Evolutionary conservation across 176 grass and related monocot species (phyloP), one percentile per base, ranked within the genome.

Genomic region (Otatea glauca): DNA sequence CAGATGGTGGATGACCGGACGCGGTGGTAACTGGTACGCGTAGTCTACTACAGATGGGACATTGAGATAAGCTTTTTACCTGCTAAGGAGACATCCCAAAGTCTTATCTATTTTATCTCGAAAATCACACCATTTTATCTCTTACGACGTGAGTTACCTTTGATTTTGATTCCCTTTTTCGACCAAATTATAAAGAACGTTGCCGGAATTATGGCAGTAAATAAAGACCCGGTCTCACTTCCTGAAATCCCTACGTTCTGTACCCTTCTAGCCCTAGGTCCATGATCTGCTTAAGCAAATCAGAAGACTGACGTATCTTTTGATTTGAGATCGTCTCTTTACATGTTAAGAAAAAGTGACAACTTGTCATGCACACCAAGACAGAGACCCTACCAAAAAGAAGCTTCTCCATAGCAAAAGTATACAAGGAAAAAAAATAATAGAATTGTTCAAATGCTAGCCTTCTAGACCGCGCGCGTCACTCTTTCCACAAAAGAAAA

Each of bases 321-420:
- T n/a, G n/a, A 25, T 47, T 15, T 5, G 0, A 14, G 25, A 25
- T 17, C n/a, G 21, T 70, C 68, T 3, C 2, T 5, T 32, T 32
- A 32, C 14, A 9, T 20, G 27, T 24, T 25, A 34, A 29, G 5
- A 41, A 9, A 72, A 32, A 10, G 23, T 35, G 8, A 6, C 9
- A 35, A 14, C 71, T 14, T 35, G 11, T 74, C 47, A 11, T 34
- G 10, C 51, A 37, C 48, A 48, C 12, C 10, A 49, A 29, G 12
- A 10, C 25, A 2, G 44, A 66, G 15, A 74, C 13, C 2, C 23
- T 21, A 10, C n/a, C 48, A 47, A 47, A 77, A 56, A 77, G 50
- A 85, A 85, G 73, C 34, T 67, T 83, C 70, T 10, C 70, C 14
- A 0, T 49, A 27, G n/a, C 42, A 14, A 62, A 62, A 62, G 24